A percentile compares a stretch with the other conserved stretches of the same genome.
phyloP scores from a whole-genome alignment of 2,329 filamentous ascomycete species.

The Beauveria rudraprayagi region DNA sequence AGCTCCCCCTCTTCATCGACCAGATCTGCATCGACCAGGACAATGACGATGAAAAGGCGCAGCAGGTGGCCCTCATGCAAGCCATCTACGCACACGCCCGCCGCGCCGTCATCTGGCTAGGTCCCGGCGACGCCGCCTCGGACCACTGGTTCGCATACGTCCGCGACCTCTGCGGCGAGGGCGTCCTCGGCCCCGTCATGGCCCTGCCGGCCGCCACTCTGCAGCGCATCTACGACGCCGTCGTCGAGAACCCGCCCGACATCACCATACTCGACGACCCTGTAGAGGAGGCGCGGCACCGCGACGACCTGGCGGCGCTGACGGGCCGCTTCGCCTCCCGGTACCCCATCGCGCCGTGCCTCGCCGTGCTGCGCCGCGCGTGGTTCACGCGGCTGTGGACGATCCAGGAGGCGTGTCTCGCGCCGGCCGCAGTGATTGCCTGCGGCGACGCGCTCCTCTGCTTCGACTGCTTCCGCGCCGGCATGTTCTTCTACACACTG shows the following conservation, averaged over 20 bases:
- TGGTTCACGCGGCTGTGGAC: constrained; percentile 29
- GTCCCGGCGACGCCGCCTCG: constrained; percentile 16
- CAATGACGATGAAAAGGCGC: constrained; percentile 17
- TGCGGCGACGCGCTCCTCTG: constrained; percentile 21
- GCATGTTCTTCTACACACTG: constrained; percentile 22
- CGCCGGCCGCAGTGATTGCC: constrained; percentile 17
- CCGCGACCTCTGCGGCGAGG: constrained; percentile 15
- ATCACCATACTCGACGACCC: constrained; percentile 14
- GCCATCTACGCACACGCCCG: constrained; percentile 21
- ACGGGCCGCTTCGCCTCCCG: constrained; percentile 15
- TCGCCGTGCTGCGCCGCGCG: constrained; percentile 20
- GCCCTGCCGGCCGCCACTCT: constrained; percentile 17
- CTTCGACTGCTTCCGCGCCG: constrained; percentile 20
- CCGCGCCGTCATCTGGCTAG: constrained; percentile 22
- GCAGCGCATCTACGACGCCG: constrained; percentile 22
- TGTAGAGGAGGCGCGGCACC: constrained; percentile 17
- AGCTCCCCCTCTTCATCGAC: constrained; percentile 22
- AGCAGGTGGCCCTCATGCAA: constrained; percentile 23
- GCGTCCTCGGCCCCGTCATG: constrained; percentile 18
- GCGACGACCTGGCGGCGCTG: constrained; percentile 20
- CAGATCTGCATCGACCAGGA: constrained; percentile 26
- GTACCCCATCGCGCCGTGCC: constrained; percentile 21
- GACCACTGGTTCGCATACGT: constrained; percentile 17
- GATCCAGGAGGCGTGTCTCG: constrained; percentile 26
- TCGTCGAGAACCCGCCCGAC: constrained; percentile 16